Conservation (phyloP, 169 alveolate species). For the Pseudocohnilembus persalinus region DNA sequence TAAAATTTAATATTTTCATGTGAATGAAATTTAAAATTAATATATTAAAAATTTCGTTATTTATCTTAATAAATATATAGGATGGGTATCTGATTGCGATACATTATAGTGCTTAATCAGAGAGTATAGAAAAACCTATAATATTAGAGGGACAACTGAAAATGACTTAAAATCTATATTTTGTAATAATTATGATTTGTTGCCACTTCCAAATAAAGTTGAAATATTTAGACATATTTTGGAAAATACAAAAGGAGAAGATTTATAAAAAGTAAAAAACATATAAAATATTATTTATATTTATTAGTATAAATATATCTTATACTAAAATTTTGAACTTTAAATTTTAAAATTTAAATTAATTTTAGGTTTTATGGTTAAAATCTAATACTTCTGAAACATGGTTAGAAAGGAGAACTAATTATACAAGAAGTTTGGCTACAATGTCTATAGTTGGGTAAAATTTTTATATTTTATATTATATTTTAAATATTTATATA, state of each 20-base stretch:
- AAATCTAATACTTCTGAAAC: constrained; percentile 85
- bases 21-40: no score
- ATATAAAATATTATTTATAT: neutral
- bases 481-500: no score
- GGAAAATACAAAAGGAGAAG: constrained; percentile 73
- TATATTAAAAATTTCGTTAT: no score
- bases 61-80: no score
- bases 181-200: constrained; percentile 73
- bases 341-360: no score
- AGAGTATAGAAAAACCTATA: constrained; percentile 76
- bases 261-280: constrained; percentile 4
- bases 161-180: constrained; percentile 77
- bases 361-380: constrained; percentile 74
- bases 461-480: no score
- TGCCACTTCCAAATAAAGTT: constrained; percentile 82
- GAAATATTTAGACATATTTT: constrained; percentile 82
- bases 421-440: constrained; percentile 90
- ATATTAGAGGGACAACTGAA: constrained; percentile 83
- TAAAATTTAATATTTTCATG: no score
- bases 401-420: constrained; percentile 91
- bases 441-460: constrained; percentile 97
- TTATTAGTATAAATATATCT: no score
- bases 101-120: constrained; percentile 82
- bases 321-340: no score
- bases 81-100: constrained; percentile 92